phyloP scores from a whole-genome alignment of 2,329 filamentous ascomycete species.

The Teratosphaeria zuluensis region DNA sequence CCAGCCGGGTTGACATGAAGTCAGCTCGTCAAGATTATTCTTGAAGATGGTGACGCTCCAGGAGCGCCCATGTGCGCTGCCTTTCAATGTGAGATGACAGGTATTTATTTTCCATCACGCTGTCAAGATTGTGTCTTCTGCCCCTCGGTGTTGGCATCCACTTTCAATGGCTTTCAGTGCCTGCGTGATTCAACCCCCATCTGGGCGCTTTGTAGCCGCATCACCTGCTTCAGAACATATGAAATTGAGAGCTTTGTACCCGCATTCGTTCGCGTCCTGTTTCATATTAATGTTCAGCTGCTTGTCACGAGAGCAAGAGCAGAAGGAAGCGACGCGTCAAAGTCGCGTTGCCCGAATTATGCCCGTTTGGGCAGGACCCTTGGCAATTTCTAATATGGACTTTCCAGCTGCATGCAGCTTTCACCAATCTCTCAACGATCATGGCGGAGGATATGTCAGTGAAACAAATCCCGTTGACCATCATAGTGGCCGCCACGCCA shows the following conservation, averaged over 20 bases:
- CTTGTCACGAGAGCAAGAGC: not conserved
- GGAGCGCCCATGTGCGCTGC: no score
- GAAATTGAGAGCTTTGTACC: not conserved
- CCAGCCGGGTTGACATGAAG: not conserved
- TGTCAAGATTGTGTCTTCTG: no score
- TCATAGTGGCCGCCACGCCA: slow-evolving; percentile 88
- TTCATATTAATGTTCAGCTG: not conserved
- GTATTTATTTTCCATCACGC: no score
- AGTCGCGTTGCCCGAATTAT: not conserved
- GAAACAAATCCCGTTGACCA: slow-evolving; percentile 48
- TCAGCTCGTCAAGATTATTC: no score
- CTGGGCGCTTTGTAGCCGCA: no score
- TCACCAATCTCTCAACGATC: not conserved
- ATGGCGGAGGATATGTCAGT: slow-evolving; percentile 17
- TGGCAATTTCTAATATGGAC: not conserved
- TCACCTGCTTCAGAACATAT: not conserved
- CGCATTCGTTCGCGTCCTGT: not conserved
- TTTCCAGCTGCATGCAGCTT: not conserved
- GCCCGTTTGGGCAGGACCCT: not conserved
- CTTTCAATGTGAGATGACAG: no score
- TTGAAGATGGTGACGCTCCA: no score
- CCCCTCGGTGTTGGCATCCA: no score
- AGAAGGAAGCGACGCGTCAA: not conserved
- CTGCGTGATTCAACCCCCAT: not conserved
- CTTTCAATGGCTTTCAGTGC: not conserved